Percentiles rank a stretch among this genome's conserved stretches.
Conservation (phyloP, 306 rosid genomes). For the Sindora glabra region DNA sequence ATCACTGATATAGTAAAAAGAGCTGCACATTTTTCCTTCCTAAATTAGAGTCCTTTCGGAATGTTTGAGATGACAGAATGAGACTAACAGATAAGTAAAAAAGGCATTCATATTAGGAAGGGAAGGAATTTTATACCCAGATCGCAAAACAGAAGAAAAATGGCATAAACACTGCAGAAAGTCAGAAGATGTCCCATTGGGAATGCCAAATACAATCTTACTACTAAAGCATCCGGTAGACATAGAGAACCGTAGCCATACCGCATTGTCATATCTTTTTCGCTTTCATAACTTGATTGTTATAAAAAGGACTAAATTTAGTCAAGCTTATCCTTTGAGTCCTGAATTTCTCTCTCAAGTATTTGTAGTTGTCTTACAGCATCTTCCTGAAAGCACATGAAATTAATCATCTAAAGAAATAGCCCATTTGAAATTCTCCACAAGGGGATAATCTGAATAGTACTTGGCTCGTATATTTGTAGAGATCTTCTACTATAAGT, state of each 20-base stretch:
- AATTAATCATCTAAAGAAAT: constrained; percentile 17
- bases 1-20: no score
- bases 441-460: constrained; percentile 3
- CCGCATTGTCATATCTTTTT: constrained; percentile 75
- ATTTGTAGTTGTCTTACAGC: constrained; percentile 53
- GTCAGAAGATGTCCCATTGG: background rate
- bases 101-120: no score
- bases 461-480: constrained; percentile 67
- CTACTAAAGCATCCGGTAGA: constrained; percentile 22
- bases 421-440: background rate
- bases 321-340: constrained; percentile 63
- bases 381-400: constrained; percentile 54
- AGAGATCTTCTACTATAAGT: constrained; percentile 69
- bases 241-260: constrained; percentile 40
- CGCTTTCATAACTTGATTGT: constrained; percentile 61
- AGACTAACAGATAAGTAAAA: no score
- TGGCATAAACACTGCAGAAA: background rate
- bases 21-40: no score
- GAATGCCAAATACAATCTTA: constrained; percentile 4
- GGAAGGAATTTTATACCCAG: no score
- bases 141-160: background rate
- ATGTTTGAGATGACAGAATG: no score
- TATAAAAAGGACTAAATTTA: constrained; percentile 68
- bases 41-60: no score
- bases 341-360: constrained; percentile 71